Evolutionary conservation across 148 eudicot genomes (phyloP).

Genomic region (Amaranthus palmeri): DNA sequence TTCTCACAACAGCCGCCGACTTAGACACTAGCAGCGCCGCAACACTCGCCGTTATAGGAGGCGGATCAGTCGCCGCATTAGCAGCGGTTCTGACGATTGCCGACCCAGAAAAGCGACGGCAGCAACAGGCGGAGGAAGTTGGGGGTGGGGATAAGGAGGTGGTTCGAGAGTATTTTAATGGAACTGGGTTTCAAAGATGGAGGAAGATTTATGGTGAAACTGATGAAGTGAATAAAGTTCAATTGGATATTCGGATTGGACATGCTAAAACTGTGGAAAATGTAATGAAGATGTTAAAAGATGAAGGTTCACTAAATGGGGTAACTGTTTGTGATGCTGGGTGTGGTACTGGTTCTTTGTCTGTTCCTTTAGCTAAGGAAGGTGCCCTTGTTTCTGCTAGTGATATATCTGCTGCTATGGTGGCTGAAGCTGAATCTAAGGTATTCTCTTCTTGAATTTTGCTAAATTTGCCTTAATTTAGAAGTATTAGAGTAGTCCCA

Average conservation of each 20-base stretch:
- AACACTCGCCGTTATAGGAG: constrained; percentile 62
- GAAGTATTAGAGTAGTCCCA: too few relatives aligned
- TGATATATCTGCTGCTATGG: constrained; percentile 97
- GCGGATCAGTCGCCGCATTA: constrained; percentile 56
- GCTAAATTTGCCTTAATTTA: neutral
- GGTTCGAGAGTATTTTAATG: constrained; percentile 82
- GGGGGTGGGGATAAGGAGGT: constrained; percentile 98
- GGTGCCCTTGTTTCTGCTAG: constrained; percentile 82
- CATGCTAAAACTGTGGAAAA: constrained; percentile 93
- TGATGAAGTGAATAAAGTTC: constrained; percentile 85
- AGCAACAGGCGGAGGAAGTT: constrained; percentile 81
- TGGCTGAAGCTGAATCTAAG: constrained; percentile 76
- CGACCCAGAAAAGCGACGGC: constrained; percentile 86
- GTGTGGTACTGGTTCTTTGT: constrained; percentile 84
- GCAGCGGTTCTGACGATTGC: constrained; percentile 65
- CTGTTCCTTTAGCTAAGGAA: constrained; percentile 74
- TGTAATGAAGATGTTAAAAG: constrained; percentile 62
- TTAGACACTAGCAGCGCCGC: constrained; percentile 34
- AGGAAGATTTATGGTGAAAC: constrained; percentile 85
- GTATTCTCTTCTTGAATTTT: constrained; percentile 22
- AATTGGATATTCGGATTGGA: constrained; percentile 74
- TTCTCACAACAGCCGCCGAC: constrained; percentile 33
- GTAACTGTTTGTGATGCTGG: constrained; percentile 94
- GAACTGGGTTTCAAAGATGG: constrained; percentile 87
- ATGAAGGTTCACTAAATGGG: constrained; percentile 55